A percentile compares a stretch with the other conserved stretches of the same genome.
Conservation (phyloP, 2,329 filamentous ascomycete genomes). For the Seiridium cupressi region DNA sequence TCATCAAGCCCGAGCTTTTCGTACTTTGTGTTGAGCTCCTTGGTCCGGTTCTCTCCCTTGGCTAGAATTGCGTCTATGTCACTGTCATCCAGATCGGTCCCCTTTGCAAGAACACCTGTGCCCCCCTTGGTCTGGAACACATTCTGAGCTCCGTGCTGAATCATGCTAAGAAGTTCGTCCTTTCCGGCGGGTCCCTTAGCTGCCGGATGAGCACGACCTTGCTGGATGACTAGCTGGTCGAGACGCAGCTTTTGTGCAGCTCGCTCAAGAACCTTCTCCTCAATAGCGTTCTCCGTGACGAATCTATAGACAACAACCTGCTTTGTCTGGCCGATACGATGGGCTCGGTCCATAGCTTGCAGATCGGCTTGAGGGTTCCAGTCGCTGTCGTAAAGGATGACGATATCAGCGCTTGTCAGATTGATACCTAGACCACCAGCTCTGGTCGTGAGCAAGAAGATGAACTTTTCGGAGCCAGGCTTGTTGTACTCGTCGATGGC, state of each 20-base stretch:
- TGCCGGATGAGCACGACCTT: conserved; percentile 88
- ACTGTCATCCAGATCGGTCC: conserved; percentile 70
- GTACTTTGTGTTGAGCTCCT: conserved; percentile 87
- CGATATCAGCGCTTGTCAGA: conserved; percentile 90
- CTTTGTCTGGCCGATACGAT: conserved; percentile 98
- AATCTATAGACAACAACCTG: conserved; percentile 97
- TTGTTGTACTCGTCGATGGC: conserved; percentile 99
- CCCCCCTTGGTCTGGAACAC: conserved; percentile 78
- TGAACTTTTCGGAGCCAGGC: conserved; percentile 90
- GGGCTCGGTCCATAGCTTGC: conserved; percentile 97
- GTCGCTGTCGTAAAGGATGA: conserved; percentile 94
- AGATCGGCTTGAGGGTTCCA: conserved; percentile 99
- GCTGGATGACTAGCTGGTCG: conserved; percentile 96
- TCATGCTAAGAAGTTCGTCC: conserved; percentile 95
- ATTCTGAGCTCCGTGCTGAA: conserved; percentile 95
- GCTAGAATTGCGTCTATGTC: conserved; percentile 88
- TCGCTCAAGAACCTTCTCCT: conserved; percentile 95
- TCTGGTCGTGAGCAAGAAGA: conserved; percentile 92
- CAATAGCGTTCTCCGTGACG: conserved; percentile 95
- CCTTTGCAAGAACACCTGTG: conserved; percentile 60
- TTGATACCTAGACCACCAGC: conserved; percentile 97
- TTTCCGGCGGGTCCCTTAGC: conserved; percentile 92
- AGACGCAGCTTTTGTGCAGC: conserved; percentile 95
- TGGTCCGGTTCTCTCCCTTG: conserved; percentile 84
- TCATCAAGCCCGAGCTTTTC: conserved; percentile 97